Conservation (phyloP, 371 early-diverging fungal species). For the Mortierella sp. region DNA sequence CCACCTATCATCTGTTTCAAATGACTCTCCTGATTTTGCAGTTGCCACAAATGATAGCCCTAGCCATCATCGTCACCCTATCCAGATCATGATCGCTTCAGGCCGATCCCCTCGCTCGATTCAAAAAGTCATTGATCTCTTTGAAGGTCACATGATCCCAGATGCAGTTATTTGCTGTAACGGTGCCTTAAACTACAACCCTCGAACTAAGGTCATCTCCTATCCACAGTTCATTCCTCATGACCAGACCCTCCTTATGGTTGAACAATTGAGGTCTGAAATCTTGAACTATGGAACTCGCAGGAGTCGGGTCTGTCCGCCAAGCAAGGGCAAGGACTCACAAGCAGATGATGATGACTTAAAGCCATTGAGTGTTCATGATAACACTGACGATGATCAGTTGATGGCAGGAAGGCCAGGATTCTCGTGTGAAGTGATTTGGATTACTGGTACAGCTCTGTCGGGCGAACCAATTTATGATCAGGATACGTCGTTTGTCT, state of each 20-base stretch:
- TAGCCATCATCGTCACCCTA: not conserved
- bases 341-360: not conserved
- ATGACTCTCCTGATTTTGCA: not conserved
- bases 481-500: constrained; percentile 42
- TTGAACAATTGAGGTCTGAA: constrained; percentile 14
- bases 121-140: constrained; percentile 48
- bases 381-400: not conserved
- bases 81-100: constrained; percentile 52
- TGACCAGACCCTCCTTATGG: constrained; percentile 21
- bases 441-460: not conserved
- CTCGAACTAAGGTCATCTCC: constrained; percentile 27
- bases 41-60: not conserved
- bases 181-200: constrained; percentile 50
- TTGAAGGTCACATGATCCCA: constrained; percentile 37
- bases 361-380: not conserved
- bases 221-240: constrained; percentile 44
- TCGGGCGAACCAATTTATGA: constrained; percentile 19
- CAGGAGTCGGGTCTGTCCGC: constrained; percentile 5
- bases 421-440: constrained; percentile 50
- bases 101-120: constrained; percentile 49
- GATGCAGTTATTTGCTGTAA: constrained; percentile 53
- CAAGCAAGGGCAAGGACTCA: not conserved
- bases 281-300: constrained; percentile 7
- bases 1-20: not conserved
- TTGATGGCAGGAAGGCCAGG: constrained; percentile 33